Conservation (phyloP, 2,329 filamentous ascomycete genomes). For the Periconia digitata region DNA sequence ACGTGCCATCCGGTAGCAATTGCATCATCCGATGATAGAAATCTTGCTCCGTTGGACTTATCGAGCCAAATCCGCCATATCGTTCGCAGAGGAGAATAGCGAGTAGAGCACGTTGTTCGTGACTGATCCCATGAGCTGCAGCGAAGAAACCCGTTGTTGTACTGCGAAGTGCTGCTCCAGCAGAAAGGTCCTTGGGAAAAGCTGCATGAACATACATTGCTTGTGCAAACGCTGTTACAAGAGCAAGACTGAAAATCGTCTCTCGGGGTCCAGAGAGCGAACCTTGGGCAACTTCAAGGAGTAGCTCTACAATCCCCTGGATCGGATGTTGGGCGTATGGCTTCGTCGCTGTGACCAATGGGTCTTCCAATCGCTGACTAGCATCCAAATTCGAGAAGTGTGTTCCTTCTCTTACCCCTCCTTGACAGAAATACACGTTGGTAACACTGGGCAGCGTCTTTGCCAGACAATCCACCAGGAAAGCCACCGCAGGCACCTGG, state of each 20-base stretch:
- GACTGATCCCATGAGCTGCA: constrained; percentile 71
- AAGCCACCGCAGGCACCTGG: constrained; percentile 82
- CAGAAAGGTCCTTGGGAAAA: constrained; percentile 49
- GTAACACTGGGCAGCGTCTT: constrained; percentile 68
- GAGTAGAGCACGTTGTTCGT: constrained; percentile 70
- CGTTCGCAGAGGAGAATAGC: constrained; percentile 72
- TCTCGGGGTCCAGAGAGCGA: constrained; percentile 21
- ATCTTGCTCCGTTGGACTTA: constrained; percentile 59
- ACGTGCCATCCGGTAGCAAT: constrained; percentile 56
- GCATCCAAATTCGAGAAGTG: constrained; percentile 70
- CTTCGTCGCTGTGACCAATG: constrained; percentile 64
- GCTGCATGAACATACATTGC: constrained; percentile 55
- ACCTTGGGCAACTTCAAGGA: constrained; percentile 51
- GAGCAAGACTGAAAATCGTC: constrained; percentile 46
- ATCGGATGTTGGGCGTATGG: constrained; percentile 55
- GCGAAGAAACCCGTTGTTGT: constrained; percentile 70
- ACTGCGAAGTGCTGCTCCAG: constrained; percentile 70
- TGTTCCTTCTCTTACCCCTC: constrained; percentile 82
- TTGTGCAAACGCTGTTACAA: constrained; percentile 61
- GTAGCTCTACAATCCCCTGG: constrained; percentile 49
- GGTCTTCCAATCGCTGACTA: constrained; percentile 63
- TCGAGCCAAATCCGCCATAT: constrained; percentile 63
- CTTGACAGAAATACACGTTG: constrained; percentile 78
- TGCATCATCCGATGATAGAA: constrained; percentile 58
- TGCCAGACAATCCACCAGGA: constrained; percentile 75